Evolutionary conservation across 1,284 basidiomycete species (phyloP), one percentile per base, ranked within the genome.

Genomic region (Somion occarium): DNA sequence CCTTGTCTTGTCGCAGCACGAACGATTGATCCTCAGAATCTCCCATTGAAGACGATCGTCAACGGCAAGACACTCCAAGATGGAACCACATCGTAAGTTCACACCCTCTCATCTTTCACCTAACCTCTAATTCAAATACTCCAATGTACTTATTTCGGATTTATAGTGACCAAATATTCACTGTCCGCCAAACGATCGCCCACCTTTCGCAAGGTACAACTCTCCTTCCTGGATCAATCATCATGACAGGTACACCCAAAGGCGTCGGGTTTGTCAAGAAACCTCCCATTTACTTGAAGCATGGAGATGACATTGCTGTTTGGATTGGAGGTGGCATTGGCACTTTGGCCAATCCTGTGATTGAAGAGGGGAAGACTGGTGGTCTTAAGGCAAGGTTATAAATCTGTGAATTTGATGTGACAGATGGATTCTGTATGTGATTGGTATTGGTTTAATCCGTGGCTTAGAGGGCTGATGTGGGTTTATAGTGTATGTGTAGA

Each of bases 141-240:
- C 13, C 27, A 23, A n/a, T n/a, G 20, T n/a, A 45, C 24, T 45
- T 23, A 2, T 20, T n/a, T 44, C 13, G 38, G 18, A 5, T 18
- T n/a, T 50, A 7, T 61, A 89, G 87, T 43, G 76, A 82, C 54
- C 85, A 88, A 61, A 83, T 91, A 46, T 91, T 90, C 73, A 80
- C 66, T 59, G 79, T 91, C 42, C 78, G 80, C 30, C 76, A 83
- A 57, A 86, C 87, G 0, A 74, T 94, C 48, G 75, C 90, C 0
- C 88, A 84, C 74, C 78, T 94, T 30, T 92, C 90, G 0, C 85
- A 91, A 63, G 92, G 87, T 1, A 92, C 91, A 3, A 96, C 93
- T 0, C 80, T 97, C 22, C 79, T 83, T 54, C 81, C 89, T 0
- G 93, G 93, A 1, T 84, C 86, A 0, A 72, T 94, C 55, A 88